Evolutionary conservation across 352 stramenopile species (phyloP).

Genomic region (Poterioochromonas sp.): DNA sequence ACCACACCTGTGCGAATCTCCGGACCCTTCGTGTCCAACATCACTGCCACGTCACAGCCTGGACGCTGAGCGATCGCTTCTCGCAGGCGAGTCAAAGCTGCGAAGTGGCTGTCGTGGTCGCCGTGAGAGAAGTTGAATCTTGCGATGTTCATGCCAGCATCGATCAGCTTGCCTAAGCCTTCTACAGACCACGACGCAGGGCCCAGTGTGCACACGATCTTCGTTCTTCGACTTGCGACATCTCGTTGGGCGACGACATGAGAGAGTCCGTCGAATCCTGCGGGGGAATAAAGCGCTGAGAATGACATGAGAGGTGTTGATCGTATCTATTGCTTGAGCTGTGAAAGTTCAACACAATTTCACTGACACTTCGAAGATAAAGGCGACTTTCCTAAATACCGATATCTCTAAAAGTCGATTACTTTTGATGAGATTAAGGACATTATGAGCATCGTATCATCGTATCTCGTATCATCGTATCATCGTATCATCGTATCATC

Average conservation of each 20-base stretch:
- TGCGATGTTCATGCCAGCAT: constrained; percentile 88
- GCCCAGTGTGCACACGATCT: constrained; percentile 98
- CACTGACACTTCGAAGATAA: no score
- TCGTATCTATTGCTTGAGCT: no score
- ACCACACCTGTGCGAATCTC: constrained; percentile 87
- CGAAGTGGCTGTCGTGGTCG: constrained; percentile 67
- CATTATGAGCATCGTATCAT: no score
- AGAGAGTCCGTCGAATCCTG: no score
- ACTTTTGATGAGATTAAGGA: no score
- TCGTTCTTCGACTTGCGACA: constrained; percentile 66
- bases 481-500: no score
- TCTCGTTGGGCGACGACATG: background rate
- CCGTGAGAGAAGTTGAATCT: constrained; percentile 98
- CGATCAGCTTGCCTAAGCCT: constrained; percentile 75
- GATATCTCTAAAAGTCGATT: no score
- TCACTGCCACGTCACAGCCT: constrained; percentile 17
- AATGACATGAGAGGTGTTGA: no score
- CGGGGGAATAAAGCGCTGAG: no score
- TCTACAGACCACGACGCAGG: constrained; percentile 89
- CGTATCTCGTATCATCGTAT: no score
- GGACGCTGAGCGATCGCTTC: constrained; percentile 52
- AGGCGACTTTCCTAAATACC: no score
- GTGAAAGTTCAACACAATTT: no score
- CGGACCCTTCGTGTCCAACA: constrained; percentile 61
- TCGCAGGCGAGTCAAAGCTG: constrained; percentile 58